Percentiles rank a stretch among this genome's conserved stretches.
phyloP scores from a whole-genome alignment of 2,329 filamentous ascomycete species.

The Nigrospora oryzae region DNA sequence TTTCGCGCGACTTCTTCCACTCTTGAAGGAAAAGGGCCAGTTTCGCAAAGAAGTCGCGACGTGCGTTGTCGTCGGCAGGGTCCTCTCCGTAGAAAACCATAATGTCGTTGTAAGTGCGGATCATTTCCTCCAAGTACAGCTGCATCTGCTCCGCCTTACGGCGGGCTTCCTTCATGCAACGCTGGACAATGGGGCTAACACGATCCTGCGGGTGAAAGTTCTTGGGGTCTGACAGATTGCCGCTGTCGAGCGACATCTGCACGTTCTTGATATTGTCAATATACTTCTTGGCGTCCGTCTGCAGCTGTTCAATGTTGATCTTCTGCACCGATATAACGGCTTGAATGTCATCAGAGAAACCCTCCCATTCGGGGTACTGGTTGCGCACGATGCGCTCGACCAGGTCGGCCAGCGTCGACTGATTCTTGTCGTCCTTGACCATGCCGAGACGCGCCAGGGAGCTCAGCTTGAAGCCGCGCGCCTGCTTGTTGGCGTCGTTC shows the following conservation, averaged over 20 bases:
- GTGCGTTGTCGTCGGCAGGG: constrained; percentile 80
- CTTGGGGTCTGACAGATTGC: constrained; percentile 91
- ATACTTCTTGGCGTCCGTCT: constrained; percentile 80
- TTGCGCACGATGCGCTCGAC: constrained; percentile 94
- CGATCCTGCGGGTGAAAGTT: constrained; percentile 97
- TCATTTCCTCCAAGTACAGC: constrained; percentile 89
- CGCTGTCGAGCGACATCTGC: constrained; percentile 82
- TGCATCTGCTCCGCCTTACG: constrained; percentile 95
- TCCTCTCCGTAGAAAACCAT: constrained; percentile 97
- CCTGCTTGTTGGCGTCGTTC: constrained; percentile 99
- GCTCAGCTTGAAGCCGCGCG: constrained; percentile 93
- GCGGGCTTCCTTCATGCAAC: constrained; percentile 92
- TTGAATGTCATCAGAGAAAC: constrained; percentile 74
- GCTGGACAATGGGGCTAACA: constrained; percentile 82
- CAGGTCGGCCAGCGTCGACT: constrained; percentile 89
- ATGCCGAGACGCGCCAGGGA: constrained; percentile 88
- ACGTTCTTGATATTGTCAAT: constrained; percentile 93
- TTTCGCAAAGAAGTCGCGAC: constrained; percentile 92
- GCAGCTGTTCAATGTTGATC: constrained; percentile 89
- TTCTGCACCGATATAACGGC: constrained; percentile 76
- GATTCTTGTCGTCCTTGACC: constrained; percentile 99
- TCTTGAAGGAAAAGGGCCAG: constrained; percentile 82
- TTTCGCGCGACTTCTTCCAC: constrained; percentile 93
- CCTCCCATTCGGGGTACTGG: constrained; percentile 94
- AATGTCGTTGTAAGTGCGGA: constrained; percentile 84